Evolutionary conservation across 768 basidiomycete species (phyloP).

Genomic region (Leccinum rimulosum): DNA sequence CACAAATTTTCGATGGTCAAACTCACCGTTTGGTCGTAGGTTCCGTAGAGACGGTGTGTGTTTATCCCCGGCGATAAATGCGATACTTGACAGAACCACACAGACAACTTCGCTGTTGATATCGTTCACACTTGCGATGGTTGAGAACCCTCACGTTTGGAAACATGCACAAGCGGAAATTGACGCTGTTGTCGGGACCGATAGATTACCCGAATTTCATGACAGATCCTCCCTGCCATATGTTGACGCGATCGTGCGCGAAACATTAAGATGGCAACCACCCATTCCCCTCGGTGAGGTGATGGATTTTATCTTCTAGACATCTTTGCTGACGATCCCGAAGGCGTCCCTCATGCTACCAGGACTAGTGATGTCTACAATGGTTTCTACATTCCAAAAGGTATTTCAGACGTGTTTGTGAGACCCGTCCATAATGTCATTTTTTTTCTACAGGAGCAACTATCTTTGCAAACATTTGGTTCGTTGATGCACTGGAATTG

Average conservation of each 20-base stretch:
- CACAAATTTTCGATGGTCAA: background rate
- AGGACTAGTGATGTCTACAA: constrained; percentile 40
- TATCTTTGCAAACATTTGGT: constrained; percentile 18
- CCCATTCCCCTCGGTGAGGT: constrained; percentile 2
- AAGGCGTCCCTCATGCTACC: constrained; percentile 18
- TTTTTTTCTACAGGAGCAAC: constrained; percentile 5
- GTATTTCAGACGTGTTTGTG: constrained; percentile 13
- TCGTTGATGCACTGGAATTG: background rate
- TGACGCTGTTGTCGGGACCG: constrained; percentile 5
- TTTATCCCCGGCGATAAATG: background rate
- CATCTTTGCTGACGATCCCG: background rate
- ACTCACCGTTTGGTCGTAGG: constrained; percentile 1
- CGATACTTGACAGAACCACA: background rate
- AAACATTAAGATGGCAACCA: constrained; percentile 13
- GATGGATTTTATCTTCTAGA: background rate
- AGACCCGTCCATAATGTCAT: background rate
- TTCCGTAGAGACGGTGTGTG: constrained; percentile 14
- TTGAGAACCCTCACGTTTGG: constrained; percentile 11
- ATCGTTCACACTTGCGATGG: constrained; percentile 14
- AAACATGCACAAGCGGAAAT: constrained; percentile 13
- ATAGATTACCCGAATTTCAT: constrained; percentile 9
- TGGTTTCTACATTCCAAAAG: constrained; percentile 51
- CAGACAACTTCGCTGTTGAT: constrained; percentile 1
- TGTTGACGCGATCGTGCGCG: constrained; percentile 10
- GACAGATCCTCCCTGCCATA: constrained; percentile 11